Conservation (phyloP, 148 eudicot genomes). For the Diospyros lotus region DNA sequence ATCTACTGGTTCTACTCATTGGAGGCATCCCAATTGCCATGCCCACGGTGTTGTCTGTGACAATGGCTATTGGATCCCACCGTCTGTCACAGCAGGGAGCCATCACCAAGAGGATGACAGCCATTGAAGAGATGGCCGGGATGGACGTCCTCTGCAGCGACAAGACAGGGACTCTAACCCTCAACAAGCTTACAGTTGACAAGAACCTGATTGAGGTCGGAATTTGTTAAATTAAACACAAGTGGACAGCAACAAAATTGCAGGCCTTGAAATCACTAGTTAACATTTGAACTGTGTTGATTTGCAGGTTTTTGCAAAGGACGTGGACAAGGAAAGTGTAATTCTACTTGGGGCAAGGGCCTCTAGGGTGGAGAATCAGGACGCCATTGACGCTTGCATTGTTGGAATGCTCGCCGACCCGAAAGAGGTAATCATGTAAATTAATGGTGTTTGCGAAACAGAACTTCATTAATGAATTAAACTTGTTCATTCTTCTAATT, state of each 20-base stretch:
- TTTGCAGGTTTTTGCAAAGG: conserved; percentile 43
- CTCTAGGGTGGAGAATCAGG: conserved; percentile 88
- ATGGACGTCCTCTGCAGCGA: conserved; percentile 95
- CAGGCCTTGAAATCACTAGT: background rate
- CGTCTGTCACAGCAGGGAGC: conserved; percentile 78
- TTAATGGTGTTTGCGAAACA: no score
- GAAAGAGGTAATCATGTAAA: conserved; percentile 44
- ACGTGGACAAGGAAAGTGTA: conserved; percentile 43
- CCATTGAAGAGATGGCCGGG: conserved; percentile 90
- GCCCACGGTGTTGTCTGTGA: conserved; percentile 85
- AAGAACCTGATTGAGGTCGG: conserved; percentile 58
- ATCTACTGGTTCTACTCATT: conserved; percentile 70
- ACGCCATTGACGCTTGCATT: conserved; percentile 88
- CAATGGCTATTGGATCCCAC: conserved; percentile 91
- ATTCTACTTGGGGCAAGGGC: conserved; percentile 73
- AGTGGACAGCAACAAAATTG: background rate
- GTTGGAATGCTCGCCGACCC: conserved; percentile 89
- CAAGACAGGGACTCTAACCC: conserved; percentile 83
- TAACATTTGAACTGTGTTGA: background rate
- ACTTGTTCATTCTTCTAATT: background rate
- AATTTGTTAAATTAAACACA: background rate
- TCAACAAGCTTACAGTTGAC: conserved; percentile 81
- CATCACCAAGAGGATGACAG: conserved; percentile 89
- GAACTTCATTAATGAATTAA: background rate
- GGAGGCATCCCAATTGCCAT: conserved; percentile 91